Percentiles rank a stretch among this genome's conserved stretches.
These are phyloP conservation scores for Phytopythium chamaehyphon DNA, from an alignment of 352 stramenopile species.

Conservation along the genomic window DNA sequence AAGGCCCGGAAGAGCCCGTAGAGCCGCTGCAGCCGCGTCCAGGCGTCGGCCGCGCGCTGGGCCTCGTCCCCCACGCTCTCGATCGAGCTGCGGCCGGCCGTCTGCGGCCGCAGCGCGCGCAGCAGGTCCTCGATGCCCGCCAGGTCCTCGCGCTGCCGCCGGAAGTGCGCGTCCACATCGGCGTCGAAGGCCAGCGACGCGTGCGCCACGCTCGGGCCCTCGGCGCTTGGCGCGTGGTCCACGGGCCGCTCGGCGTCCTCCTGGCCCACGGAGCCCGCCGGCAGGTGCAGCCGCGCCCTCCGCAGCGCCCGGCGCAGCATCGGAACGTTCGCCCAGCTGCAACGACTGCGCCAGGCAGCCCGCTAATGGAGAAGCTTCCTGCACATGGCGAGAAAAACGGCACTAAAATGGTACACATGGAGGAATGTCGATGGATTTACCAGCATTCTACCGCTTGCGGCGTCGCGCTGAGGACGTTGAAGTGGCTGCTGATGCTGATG, in stretches of 20 bases:
- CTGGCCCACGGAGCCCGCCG: slow-evolving; percentile 49
- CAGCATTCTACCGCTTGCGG: background rate
- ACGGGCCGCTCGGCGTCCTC: slow-evolving; percentile 34
- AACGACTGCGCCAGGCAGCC: no score
- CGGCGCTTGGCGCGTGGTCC: slow-evolving; percentile 16
- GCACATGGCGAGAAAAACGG: no score
- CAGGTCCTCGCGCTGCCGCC: slow-evolving; percentile 22
- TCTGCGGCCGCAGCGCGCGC: slow-evolving; percentile 3
- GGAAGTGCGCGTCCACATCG: slow-evolving; percentile 21
- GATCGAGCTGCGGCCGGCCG: slow-evolving; percentile 16
- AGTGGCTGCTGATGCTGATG: no score
- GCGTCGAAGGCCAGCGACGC: slow-evolving; percentile 24
- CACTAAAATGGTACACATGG: background rate
- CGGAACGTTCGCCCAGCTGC: background rate
- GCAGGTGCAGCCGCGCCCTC: slow-evolving; percentile 51
- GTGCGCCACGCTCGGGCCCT: slow-evolving; percentile 43
- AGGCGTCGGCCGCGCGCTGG: slow-evolving; percentile 44
- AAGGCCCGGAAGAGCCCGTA: slow-evolving; percentile 56
- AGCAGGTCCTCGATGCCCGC: slow-evolving; percentile 19
- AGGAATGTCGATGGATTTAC: slow-evolving; percentile 5
- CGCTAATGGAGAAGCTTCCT: no score
- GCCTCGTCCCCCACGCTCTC: slow-evolving; percentile 38
- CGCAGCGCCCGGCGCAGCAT: slow-evolving; percentile 67
- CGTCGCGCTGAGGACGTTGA: no score
- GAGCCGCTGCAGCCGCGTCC: slow-evolving; percentile 48